Evolutionary conservation across 768 basidiomycete species (phyloP).

Genomic region (Russula sp.): DNA sequence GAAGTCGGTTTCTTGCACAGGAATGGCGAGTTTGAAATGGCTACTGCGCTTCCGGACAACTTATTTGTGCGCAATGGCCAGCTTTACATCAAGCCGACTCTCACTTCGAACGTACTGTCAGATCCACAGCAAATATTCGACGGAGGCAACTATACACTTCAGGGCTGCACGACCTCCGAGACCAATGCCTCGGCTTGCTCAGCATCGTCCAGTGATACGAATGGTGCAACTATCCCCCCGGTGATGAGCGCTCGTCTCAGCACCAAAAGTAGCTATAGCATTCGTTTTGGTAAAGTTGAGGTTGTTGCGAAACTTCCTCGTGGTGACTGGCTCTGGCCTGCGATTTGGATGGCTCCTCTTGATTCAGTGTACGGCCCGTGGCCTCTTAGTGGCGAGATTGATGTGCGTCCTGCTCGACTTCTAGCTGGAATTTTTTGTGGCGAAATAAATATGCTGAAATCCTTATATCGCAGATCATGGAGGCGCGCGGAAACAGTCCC

Average conservation of each 20-base stretch:
- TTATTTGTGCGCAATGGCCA: constrained; percentile 48
- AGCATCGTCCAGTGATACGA: constrained; percentile 40
- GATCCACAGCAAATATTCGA: constrained; percentile 39
- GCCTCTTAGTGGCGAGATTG: constrained; percentile 58
- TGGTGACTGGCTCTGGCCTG: constrained; percentile 46
- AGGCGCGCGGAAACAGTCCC: constrained; percentile 50
- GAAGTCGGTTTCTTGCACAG: constrained; percentile 5
- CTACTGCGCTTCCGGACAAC: constrained; percentile 42
- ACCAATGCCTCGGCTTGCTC: constrained; percentile 47
- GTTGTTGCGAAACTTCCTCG: constrained; percentile 48
- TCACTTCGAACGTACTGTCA: constrained; percentile 51
- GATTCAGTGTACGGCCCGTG: constrained; percentile 48
- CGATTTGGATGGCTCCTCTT: constrained; percentile 48
- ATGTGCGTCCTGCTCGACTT: constrained; percentile 41
- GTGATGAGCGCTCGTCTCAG: constrained; percentile 53
- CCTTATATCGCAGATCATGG: constrained; percentile 45
- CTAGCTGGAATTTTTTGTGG: background rate
- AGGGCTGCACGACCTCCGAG: constrained; percentile 39
- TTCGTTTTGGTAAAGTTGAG: constrained; percentile 58
- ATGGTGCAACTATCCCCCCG: constrained; percentile 47
- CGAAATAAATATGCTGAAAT: constrained; percentile 1
- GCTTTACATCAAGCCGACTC: constrained; percentile 58
- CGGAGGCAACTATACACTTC: constrained; percentile 41
- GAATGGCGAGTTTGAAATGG: constrained; percentile 58
- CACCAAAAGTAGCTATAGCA: constrained; percentile 47